A percentile compares a stretch with the other conserved stretches of the same genome.
phyloP scores from a whole-genome alignment of 2,329 filamentous ascomycete genomes.

The Arthrinium phaeospermum region DNA sequence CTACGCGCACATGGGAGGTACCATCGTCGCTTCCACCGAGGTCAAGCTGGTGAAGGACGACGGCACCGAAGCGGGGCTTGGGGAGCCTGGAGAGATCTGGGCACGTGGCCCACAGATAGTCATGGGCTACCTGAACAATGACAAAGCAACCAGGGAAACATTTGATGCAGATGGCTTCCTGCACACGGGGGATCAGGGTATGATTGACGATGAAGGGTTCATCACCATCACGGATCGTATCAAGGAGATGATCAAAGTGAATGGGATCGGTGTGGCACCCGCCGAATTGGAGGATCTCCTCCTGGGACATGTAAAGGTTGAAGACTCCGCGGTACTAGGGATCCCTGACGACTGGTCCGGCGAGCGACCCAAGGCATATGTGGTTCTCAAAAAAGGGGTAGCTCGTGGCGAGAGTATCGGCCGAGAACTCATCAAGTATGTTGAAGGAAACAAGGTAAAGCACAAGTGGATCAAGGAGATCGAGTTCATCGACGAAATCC shows the following conservation, averaged over 20 bases:
- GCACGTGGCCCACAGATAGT: constrained; percentile 79
- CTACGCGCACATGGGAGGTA: constrained; percentile 66
- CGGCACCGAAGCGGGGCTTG: constrained; percentile 69
- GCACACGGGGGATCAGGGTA: constrained; percentile 83
- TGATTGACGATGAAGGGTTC: constrained; percentile 71
- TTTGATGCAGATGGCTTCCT: constrained; percentile 76
- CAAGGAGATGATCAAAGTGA: constrained; percentile 57
- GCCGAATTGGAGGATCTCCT: constrained; percentile 84
- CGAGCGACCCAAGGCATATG: constrained; percentile 71
- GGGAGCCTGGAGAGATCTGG: constrained; percentile 79
- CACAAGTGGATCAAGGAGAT: constrained; percentile 64
- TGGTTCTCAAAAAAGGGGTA: constrained; percentile 63
- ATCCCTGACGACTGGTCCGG: constrained; percentile 68
- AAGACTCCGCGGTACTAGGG: constrained; percentile 79
- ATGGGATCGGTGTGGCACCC: constrained; percentile 80
- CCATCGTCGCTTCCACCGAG: constrained; percentile 67
- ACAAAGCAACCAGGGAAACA: constrained; percentile 80
- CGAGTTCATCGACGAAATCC: constrained; percentile 62
- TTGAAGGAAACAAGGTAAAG: constrained; percentile 61
- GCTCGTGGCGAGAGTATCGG: constrained; percentile 46
- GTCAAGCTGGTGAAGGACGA: constrained; percentile 74
- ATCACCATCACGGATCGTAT: constrained; percentile 81
- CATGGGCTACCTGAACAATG: constrained; percentile 86
- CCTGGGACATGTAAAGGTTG: constrained; percentile 75
- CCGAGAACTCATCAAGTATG: constrained; percentile 55